Evolutionary conservation across 73 alveolate genomes (phyloP).

Genomic region (Loxodes magnus): DNA sequence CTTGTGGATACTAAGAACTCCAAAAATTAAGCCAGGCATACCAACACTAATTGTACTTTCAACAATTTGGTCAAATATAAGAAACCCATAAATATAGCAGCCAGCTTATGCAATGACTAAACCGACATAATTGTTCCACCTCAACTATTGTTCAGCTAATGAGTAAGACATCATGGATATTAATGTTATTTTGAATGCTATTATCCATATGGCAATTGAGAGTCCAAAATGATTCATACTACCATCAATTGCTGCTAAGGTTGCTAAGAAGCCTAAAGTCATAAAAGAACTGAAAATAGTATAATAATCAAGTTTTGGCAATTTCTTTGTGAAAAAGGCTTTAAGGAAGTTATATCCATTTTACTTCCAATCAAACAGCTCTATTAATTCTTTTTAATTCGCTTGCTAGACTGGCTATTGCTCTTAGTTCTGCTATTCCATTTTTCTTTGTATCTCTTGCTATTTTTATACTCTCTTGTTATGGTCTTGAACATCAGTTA

Average conservation of each 20-base stretch:
- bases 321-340: constrained; percentile 36
- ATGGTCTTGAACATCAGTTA: constrained; percentile 6
- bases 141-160: constrained; percentile 1
- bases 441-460: constrained; percentile 13
- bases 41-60: no score
- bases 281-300: constrained; percentile 11
- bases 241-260: constrained; percentile 21
- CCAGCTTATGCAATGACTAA: not conserved
- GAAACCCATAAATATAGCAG: no score
- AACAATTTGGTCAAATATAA: no score
- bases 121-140: not conserved
- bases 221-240: not conserved
- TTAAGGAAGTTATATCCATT: constrained; percentile 1
- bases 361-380: constrained; percentile 23
- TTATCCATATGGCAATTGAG: constrained; percentile 25
- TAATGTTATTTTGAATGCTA: constrained; percentile 10
- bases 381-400: not conserved
- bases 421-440: constrained; percentile 12
- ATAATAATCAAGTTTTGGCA: constrained; percentile 32
- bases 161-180: constrained; percentile 17
- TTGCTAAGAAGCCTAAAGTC: constrained; percentile 5
- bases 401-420: not conserved
- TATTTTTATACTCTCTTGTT: not conserved
- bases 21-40: no score
- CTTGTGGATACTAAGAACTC: no score